phyloP scores from a whole-genome alignment of 345 rosid species.

The Capsella bursapastoris region DNA sequence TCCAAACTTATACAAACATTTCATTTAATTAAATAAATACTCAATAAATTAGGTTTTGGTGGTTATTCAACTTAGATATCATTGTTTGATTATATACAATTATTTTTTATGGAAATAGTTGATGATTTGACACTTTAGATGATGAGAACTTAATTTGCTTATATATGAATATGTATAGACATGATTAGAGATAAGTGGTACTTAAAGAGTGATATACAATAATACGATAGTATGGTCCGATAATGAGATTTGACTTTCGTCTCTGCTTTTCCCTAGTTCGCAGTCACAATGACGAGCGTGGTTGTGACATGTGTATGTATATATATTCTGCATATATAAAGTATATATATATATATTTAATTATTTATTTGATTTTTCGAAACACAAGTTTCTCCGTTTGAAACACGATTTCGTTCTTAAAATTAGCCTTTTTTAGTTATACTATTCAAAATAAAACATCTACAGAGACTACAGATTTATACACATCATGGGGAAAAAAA shows the following conservation, averaged over 20 bases:
- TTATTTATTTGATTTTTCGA: conserved; percentile 5
- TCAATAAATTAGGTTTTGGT: not conserved
- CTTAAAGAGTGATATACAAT: conserved; percentile 17
- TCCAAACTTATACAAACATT: not conserved
- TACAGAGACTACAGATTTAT: not conserved
- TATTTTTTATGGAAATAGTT: not conserved
- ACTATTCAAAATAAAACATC: not conserved
- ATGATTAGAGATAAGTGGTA: conserved; percentile 14
- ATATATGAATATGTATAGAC: not conserved
- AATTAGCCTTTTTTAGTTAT: not conserved
- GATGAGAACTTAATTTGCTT: not conserved
- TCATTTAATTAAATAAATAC: not conserved
- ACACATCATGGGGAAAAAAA: conserved; percentile 6
- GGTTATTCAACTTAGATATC: not conserved
- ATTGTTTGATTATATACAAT: not conserved
- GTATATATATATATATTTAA: not conserved
- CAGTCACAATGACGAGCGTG: conserved; percentile 31
- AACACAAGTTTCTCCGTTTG: conserved; percentile 10
- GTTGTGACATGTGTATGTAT: conserved; percentile 18
- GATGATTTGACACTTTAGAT: not conserved
- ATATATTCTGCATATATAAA: not conserved
- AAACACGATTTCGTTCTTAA: conserved; percentile 8
- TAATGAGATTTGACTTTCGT: conserved; percentile 27
- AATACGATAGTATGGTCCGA: conserved; percentile 13
- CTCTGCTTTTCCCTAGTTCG: conserved; percentile 11